phyloP scores from a whole-genome alignment of 2,329 filamentous ascomycete genomes.

The Mollisiaceae sp. region DNA sequence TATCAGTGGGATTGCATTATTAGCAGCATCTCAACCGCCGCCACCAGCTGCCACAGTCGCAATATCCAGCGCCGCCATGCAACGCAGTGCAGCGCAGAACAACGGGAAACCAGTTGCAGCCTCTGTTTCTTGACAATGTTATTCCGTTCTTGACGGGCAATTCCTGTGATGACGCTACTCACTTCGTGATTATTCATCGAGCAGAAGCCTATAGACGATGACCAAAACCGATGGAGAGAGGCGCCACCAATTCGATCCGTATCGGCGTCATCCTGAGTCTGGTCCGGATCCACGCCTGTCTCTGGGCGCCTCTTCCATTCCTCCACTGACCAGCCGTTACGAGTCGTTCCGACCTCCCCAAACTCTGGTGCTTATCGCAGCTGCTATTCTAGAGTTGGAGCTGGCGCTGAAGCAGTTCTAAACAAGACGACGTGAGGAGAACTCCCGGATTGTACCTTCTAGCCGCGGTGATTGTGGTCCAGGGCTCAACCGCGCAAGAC shows the following conservation, averaged over 20 bases:
- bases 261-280: constrained; percentile 26
- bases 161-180: not conserved
- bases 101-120: not conserved
- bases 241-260: not conserved
- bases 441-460: not conserved
- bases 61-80: not conserved
- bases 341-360: not conserved
- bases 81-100: not conserved
- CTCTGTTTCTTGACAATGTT: not conserved
- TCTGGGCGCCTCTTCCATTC: constrained; percentile 8
- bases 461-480: not conserved
- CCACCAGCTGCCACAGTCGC: not conserved
- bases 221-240: not conserved
- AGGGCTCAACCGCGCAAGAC: not conserved
- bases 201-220: not conserved
- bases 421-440: not conserved
- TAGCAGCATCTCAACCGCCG: constrained; percentile 4
- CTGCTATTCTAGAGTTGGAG: not conserved
- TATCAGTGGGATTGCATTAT: constrained; percentile 14
- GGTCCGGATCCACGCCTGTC: constrained; percentile 26
- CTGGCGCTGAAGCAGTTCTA: constrained; percentile 3
- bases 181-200: constrained; percentile 1
- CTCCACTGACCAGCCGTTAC: not conserved
- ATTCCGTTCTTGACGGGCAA: not conserved
- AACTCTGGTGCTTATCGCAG: constrained; percentile 5